These are phyloP conservation scores for Corymbia calophylla DNA, from an alignment of 441 rosid species.

Conservation along the genomic window DNA sequence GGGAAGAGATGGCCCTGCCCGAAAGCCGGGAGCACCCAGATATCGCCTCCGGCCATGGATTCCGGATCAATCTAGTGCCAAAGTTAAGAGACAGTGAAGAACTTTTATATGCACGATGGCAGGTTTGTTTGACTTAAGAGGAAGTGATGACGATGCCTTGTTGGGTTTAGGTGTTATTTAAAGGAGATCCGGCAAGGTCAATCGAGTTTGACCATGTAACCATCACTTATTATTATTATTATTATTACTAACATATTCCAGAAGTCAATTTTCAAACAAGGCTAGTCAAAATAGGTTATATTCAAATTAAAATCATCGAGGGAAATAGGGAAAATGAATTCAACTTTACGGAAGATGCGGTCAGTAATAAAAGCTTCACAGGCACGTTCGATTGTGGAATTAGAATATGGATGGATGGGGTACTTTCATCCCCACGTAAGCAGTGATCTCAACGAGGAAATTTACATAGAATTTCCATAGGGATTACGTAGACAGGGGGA, in stretches of 20 bases:
- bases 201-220: neutral
- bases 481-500: too few species aligned
- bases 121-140: neutral
- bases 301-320: neutral
- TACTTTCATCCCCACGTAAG: too few species aligned
- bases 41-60: neutral
- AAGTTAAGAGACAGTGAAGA: neutral
- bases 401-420: too few species aligned
- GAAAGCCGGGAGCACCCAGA: slow-evolving; percentile 10
- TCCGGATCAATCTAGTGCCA: neutral
- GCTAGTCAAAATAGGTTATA: neutral
- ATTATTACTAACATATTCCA: accelerated
- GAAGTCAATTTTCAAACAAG: neutral
- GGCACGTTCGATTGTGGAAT: too few species aligned
- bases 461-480: too few species aligned
- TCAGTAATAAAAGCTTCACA: too few species aligned
- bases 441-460: too few species aligned
- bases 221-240: neutral
- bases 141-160: neutral
- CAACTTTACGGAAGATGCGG: neutral
- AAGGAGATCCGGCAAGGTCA: accelerated
- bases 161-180: accelerated
- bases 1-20: slow-evolving; percentile 23
- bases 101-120: neutral
- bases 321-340: neutral